A percentile compares a stretch with the other conserved stretches of the same genome.
These are phyloP conservation scores for Metschnikowia lochheadii DNA, from an alignment of 805 yeast genomes.

Conservation along the genomic window DNA sequence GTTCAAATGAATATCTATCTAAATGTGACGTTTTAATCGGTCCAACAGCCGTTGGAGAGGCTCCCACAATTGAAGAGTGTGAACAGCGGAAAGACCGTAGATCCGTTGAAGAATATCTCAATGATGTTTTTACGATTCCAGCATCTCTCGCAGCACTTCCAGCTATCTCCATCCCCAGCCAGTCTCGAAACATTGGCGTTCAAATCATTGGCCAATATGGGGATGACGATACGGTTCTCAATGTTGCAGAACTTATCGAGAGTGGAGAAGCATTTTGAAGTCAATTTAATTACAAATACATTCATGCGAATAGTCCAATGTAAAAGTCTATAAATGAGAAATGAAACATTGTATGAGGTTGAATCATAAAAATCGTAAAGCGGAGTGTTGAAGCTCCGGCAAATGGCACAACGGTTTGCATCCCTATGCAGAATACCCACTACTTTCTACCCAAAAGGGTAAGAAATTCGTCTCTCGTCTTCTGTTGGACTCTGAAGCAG, in stretches of 20 bases:
- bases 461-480: constrained; percentile 94
- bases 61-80: constrained; percentile 52
- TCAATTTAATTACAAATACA: neutral
- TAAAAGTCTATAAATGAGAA: constrained; percentile 5
- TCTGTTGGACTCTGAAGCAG: constrained; percentile 87
- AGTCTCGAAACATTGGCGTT: constrained; percentile 44
- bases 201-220: constrained; percentile 88
- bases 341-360: constrained; percentile 3
- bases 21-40: constrained; percentile 62
- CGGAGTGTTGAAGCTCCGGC: constrained; percentile 4
- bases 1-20: neutral
- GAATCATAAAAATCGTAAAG: constrained; percentile 4
- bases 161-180: constrained; percentile 69
- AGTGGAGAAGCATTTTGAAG: neutral
- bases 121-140: constrained; percentile 86
- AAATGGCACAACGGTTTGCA: neutral
- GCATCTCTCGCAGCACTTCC: constrained; percentile 92
- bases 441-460: constrained; percentile 60
- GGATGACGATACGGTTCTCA: constrained; percentile 62
- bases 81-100: constrained; percentile 24
- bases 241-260: constrained; percentile 22
- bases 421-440: neutral
- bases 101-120: constrained; percentile 61
- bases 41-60: constrained; percentile 63
- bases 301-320: neutral